Conservation (phyloP, 2,329 filamentous ascomycete genomes). For the Claviceps sorghi region DNA sequence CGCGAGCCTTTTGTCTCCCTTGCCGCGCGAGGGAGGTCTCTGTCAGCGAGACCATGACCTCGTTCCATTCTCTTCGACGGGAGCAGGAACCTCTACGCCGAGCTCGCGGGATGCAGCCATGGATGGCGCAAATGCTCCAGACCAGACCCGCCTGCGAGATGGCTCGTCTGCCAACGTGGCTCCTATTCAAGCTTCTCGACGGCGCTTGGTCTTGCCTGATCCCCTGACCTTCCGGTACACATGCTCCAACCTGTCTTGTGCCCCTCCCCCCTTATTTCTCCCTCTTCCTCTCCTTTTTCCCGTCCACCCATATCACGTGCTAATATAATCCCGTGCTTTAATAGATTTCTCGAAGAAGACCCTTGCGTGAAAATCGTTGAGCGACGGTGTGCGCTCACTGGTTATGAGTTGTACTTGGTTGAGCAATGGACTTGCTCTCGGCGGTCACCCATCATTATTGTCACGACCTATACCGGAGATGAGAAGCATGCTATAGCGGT, state of each 20-base stretch:
- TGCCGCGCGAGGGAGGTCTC: conserved; percentile 5
- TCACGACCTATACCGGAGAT: conserved; percentile 87
- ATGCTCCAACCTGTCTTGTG: background rate
- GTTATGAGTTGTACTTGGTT: conserved; percentile 87
- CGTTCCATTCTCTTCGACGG: background rate
- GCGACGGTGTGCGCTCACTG: conserved; percentile 52
- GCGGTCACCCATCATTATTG: conserved; percentile 76
- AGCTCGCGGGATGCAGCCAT: background rate
- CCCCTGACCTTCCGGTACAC: conserved; percentile 40
- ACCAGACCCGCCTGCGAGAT: conserved; percentile 5
- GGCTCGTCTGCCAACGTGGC: conserved; percentile 6
- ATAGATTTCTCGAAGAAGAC: conserved; percentile 73
- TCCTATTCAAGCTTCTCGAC: conserved; percentile 18
- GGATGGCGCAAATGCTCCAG: conserved; percentile 1
- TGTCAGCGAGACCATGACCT: conserved; percentile 6
- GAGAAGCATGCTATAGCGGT: conserved; percentile 62
- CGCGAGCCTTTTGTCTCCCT: conserved; percentile 4
- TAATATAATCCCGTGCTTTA: conserved; percentile 1
- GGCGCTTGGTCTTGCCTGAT: conserved; percentile 42
- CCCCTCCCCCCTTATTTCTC: too few species aligned
- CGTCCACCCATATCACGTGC: background rate
- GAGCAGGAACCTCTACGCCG: background rate
- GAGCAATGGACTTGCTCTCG: conserved; percentile 97
- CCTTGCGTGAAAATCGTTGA: conserved; percentile 59
- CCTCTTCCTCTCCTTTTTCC: background rate